Evolutionary conservation across 2,329 filamentous ascomycete genomes (phyloP).

Genomic region (Aspergillus flavus): DNA sequence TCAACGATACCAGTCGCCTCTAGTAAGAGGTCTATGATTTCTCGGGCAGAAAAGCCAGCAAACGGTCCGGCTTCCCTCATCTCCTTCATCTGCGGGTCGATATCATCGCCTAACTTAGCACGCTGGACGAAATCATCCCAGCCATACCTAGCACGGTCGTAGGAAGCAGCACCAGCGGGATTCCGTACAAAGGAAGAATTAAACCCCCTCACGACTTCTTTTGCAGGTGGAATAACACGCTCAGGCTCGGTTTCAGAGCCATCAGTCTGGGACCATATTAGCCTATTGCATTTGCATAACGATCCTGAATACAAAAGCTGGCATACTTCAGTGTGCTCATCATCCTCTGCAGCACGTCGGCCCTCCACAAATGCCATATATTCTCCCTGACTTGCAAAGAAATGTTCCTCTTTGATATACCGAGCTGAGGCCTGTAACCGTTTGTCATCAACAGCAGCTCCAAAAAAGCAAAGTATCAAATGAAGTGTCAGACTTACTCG

Average conservation of each 20-base stretch:
- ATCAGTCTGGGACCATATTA: constrained; percentile 29
- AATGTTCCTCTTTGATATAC: constrained; percentile 41
- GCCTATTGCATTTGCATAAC: constrained; percentile 11
- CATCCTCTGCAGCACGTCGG: constrained; percentile 43
- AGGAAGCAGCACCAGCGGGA: constrained; percentile 36
- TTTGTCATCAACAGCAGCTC: neutral
- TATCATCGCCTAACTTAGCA: constrained; percentile 40
- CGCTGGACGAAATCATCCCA: constrained; percentile 47
- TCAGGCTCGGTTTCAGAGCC: constrained; percentile 34
- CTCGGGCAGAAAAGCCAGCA: constrained; percentile 27
- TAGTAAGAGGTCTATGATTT: constrained; percentile 31
- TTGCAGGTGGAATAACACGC: constrained; percentile 26
- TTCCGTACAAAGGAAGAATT: constrained; percentile 38
- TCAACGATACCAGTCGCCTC: constrained; percentile 32
- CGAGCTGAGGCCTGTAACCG: constrained; percentile 27
- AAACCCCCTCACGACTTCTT: constrained; percentile 37
- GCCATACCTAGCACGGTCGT: constrained; percentile 36
- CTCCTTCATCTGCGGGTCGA: constrained; percentile 43
- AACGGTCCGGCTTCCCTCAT: constrained; percentile 31
- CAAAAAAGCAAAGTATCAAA: neutral
- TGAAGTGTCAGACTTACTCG: constrained; percentile 25
- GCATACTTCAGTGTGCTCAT: constrained; percentile 44
- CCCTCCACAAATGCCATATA: constrained; percentile 44
- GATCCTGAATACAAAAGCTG: neutral
- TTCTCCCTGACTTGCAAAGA: constrained; percentile 42